Conservation (phyloP, 129 eudicot species). For the Gnaphalium uliginosum region DNA sequence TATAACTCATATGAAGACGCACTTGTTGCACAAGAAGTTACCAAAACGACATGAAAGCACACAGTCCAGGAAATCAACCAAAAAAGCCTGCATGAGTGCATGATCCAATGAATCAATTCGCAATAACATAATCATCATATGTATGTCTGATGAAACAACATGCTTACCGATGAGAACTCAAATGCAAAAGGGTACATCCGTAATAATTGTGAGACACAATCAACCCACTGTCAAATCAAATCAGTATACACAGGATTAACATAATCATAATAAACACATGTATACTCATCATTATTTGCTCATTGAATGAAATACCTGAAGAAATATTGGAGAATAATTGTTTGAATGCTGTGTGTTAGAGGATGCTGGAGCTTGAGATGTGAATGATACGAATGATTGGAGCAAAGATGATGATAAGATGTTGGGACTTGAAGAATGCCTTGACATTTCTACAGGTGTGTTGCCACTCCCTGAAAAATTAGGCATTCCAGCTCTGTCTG, state of each 20-base stretch:
- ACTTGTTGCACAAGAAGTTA: conserved; percentile 94
- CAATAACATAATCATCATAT: neutral
- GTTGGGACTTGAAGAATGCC: conserved; percentile 78
- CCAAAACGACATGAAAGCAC: conserved; percentile 96
- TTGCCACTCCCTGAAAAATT: conserved; percentile 58
- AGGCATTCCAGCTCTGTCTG: conserved; percentile 89
- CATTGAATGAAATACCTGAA: conserved; percentile 53
- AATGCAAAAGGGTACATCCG: conserved; percentile 96
- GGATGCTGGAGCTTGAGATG: conserved; percentile 57
- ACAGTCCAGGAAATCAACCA: conserved; percentile 85
- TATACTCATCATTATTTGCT: neutral
- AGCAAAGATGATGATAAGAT: conserved; percentile 70
- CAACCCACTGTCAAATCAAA: conserved; percentile 76
- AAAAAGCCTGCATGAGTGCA: conserved; percentile 69
- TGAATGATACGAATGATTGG: conserved; percentile 57
- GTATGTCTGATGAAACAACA: conserved; percentile 16
- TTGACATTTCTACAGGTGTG: conserved; percentile 61
- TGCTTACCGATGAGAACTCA: conserved; percentile 87
- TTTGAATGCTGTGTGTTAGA: conserved; percentile 64
- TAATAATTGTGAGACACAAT: conserved; percentile 87
- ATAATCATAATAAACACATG: neutral
- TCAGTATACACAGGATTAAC: conserved; percentile 12
- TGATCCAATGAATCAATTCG: conserved; percentile 1
- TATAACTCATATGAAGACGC: neutral
- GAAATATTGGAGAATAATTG: conserved; percentile 78